Percentiles rank a stretch among this genome's conserved stretches.
Evolutionary conservation across 2,329 filamentous ascomycete species (phyloP).

Genomic region (Phyllosticta citriasiana): DNA sequence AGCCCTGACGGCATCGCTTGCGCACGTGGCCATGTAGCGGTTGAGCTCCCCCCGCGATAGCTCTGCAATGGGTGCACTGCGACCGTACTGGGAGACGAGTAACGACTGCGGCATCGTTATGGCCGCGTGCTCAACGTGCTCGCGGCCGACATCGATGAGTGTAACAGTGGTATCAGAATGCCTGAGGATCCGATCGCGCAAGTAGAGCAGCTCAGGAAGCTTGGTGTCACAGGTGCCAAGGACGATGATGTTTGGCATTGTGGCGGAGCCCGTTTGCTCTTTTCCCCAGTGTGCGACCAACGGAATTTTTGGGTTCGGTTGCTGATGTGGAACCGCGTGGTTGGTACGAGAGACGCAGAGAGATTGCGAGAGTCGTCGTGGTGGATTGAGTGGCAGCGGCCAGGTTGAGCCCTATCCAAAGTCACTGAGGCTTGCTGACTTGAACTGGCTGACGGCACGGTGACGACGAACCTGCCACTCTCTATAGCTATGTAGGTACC

Average conservation of each 20-base stretch:
- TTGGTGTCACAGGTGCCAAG: conserved; percentile 59
- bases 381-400: not conserved
- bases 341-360: not conserved
- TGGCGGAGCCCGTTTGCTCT: not conserved
- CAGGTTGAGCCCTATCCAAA: not conserved
- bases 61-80: conserved; percentile 18
- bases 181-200: conserved; percentile 38
- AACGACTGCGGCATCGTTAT: conserved; percentile 40
- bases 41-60: conserved; percentile 48
- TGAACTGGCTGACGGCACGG: not conserved
- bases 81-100: conserved; percentile 26
- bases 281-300: not conserved
- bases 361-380: not conserved
- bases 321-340: not conserved
- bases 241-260: conserved; percentile 36
- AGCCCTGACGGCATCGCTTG: conserved; percentile 32
- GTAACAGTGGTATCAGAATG: conserved; percentile 28
- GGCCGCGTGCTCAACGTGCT: conserved; percentile 28
- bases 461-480: not conserved
- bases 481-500: not conserved
- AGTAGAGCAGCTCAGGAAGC: conserved; percentile 47
- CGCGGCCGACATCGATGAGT: conserved; percentile 48
- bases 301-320: not conserved
- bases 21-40: conserved; percentile 43
- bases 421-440: not conserved